These are phyloP conservation scores for Beauveria caledonica DNA, from an alignment of 2,329 filamentous ascomycete genomes.

Conservation along the genomic window DNA sequence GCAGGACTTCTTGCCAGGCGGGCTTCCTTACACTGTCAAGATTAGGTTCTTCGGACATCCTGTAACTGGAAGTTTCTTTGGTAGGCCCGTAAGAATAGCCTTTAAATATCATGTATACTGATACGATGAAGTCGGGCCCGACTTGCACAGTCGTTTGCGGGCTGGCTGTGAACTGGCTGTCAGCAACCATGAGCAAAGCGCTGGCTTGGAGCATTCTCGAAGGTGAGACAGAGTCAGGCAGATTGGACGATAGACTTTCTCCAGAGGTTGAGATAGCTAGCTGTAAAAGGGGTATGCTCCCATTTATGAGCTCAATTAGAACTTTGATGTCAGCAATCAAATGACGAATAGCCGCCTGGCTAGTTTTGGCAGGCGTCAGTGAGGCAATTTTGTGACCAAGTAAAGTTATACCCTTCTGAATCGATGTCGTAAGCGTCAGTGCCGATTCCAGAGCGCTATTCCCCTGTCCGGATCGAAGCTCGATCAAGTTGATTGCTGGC, in stretches of 20 bases:
- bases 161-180: slow-evolving; percentile 67
- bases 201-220: slow-evolving; percentile 88
- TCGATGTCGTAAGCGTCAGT: slow-evolving; percentile 69
- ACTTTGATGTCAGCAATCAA: slow-evolving; percentile 61
- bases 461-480: slow-evolving; percentile 63
- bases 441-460: slow-evolving; percentile 69
- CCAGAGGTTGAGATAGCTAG: slow-evolving; percentile 92
- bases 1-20: slow-evolving; percentile 93
- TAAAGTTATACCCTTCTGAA: slow-evolving; percentile 74
- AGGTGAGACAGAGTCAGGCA: slow-evolving; percentile 78
- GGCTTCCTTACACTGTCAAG: slow-evolving; percentile 44
- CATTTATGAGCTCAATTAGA: slow-evolving; percentile 72
- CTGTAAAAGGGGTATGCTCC: slow-evolving; percentile 85
- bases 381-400: slow-evolving; percentile 68
- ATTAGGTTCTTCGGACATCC: neutral
- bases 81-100: slow-evolving; percentile 51
- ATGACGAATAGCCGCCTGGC: slow-evolving; percentile 20
- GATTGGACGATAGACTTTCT: slow-evolving; percentile 69
- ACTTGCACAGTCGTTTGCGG: slow-evolving; percentile 64
- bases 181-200: slow-evolving; percentile 78
- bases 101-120: slow-evolving; percentile 90
- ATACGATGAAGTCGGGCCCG: slow-evolving; percentile 77
- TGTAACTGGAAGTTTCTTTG: neutral
- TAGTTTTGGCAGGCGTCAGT: slow-evolving; percentile 57
- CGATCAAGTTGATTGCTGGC: slow-evolving; percentile 85